Base-by-base conservation (phyloP, 306 rosid species). In the Quercus wislizeni region DNA sequence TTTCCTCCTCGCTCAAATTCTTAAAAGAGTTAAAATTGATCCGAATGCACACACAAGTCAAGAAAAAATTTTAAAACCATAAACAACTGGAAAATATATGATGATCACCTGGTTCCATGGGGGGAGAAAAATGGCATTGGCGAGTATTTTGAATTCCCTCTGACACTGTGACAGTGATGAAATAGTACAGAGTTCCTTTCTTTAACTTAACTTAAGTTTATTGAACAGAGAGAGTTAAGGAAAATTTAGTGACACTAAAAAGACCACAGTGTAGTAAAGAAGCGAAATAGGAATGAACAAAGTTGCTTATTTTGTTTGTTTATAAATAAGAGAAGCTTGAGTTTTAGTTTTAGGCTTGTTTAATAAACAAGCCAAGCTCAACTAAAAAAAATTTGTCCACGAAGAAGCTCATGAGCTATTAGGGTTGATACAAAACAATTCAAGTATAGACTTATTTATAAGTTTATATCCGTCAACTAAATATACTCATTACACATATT, bases 81-180 rank as follows among this genome's bases (percentile, higher is more conserved):
- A 31, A 27, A 27, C 6, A 64, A 38, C 46, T 7, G 46, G 46
- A 38, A 38, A 38, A 38, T 38, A 38, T 38, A 38, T 38, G 46
- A 38, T 68, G 78, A 23, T 56, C 31, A 94, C 97, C 94, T 91
- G 92, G 31, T 88, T 90, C 99, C 99, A 91, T 92, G 82, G 0
- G 99, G 97, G 6, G 10, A 95, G 92, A 49, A 83, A 82, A 84
- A 95, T 92, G 49, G 67, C 63, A 1, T 74, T 5, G 21, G 90
- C 85, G 31, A 80, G 73, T 31, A 79, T 61, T 71, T 65, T 83
- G 2, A 81, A 76, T 65, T 81, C 35, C 23, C 69, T 76, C 46
- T 18, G 41, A 68, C 80, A 81, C 74, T 1, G 10, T 38, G 43
- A 38, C 10, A 1, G 43, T 1, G 43, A 38, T 38, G 11, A 38